Conservation (phyloP, 2,329 filamentous ascomycete species). For the Pseudogymnoascus sp. region DNA sequence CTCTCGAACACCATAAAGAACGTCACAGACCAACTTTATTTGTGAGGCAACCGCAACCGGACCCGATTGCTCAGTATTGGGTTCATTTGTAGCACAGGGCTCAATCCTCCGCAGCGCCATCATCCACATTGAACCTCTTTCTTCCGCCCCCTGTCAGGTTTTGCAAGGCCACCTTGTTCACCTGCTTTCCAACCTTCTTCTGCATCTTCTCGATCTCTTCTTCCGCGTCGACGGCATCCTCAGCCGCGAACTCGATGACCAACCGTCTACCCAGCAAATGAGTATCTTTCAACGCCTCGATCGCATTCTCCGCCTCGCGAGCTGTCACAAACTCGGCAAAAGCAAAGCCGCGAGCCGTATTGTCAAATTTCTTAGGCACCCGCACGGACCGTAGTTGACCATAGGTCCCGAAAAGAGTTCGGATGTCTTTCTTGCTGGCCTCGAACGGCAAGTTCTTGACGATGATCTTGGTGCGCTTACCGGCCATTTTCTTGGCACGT, state of each 20-base stretch:
- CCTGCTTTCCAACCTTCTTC: conserved; percentile 84
- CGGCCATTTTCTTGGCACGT: conserved; percentile 68
- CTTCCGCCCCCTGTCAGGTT: conserved; percentile 75
- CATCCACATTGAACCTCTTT: conserved; percentile 81
- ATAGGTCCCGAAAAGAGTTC: conserved; percentile 77
- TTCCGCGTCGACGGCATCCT: conserved; percentile 83
- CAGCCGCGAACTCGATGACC: conserved; percentile 84
- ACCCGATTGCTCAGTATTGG: conserved; percentile 5
- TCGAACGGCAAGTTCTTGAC: conserved; percentile 99
- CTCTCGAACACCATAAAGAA: background rate
- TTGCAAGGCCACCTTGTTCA: conserved; percentile 83
- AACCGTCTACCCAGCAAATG: conserved; percentile 85
- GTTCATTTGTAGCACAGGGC: conserved; percentile 1
- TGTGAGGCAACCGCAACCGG: background rate
- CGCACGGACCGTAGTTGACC: conserved; percentile 88
- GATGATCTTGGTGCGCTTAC: conserved; percentile 80
- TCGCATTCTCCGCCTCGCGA: conserved; percentile 80
- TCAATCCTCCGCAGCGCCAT: conserved; percentile 47
- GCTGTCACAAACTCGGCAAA: conserved; percentile 94
- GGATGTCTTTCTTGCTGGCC: conserved; percentile 84
- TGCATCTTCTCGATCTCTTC: conserved; percentile 96
- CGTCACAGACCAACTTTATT: background rate
- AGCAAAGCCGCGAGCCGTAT: conserved; percentile 81
- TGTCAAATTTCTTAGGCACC: conserved; percentile 90
- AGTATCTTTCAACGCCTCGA: conserved; percentile 84